These are phyloP conservation scores for Podospora tetraspora DNA, from an alignment of 495 filamentous ascomycete species.

Conservation along the genomic window DNA sequence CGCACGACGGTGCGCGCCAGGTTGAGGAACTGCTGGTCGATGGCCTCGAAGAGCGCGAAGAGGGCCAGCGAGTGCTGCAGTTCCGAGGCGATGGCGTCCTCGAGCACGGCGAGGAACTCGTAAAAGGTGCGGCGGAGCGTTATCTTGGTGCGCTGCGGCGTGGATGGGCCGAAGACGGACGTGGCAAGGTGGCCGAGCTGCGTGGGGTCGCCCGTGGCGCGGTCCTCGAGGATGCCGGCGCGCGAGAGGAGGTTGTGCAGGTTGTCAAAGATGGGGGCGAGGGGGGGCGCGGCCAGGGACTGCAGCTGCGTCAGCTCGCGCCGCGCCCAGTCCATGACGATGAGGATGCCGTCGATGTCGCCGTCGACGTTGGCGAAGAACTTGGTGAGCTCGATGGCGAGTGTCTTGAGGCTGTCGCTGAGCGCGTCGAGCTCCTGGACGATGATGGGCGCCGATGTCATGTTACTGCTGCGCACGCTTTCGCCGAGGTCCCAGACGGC, in stretches of 20 bases:
- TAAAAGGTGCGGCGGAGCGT: conserved; percentile 81
- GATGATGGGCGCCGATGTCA: conserved; percentile 81
- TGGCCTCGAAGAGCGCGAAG: conserved; percentile 77
- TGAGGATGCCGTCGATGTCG: conserved; percentile 83
- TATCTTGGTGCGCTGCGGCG: conserved; percentile 68
- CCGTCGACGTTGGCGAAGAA: conserved; percentile 91
- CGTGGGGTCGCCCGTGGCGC: conserved; percentile 55
- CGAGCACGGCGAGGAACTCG: conserved; percentile 79
- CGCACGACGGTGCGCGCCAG: conserved; percentile 79
- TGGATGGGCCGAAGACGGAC: conserved; percentile 70
- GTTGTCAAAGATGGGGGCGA: conserved; percentile 68
- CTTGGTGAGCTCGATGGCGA: conserved; percentile 73
- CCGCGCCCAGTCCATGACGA: conserved; percentile 92
- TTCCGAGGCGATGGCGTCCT: conserved; percentile 81
- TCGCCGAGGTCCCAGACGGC: conserved; percentile 91
- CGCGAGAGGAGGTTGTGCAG: conserved; percentile 67
- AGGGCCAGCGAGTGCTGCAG: conserved; percentile 68
- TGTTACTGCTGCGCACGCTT: conserved; percentile 78
- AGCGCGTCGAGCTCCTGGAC: conserved; percentile 77
- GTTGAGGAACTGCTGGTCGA: conserved; percentile 84
- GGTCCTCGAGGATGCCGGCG: conserved; percentile 63
- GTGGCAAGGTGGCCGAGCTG: conserved; percentile 59
- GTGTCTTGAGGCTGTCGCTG: conserved; percentile 72
- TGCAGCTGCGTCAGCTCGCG: conserved; percentile 61
- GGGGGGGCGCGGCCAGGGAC: conserved; percentile 46